A percentile compares a stretch with the other conserved stretches of the same genome.
Conservation (phyloP, 2,329 filamentous ascomycete species). For the Phoma sp. region DNA sequence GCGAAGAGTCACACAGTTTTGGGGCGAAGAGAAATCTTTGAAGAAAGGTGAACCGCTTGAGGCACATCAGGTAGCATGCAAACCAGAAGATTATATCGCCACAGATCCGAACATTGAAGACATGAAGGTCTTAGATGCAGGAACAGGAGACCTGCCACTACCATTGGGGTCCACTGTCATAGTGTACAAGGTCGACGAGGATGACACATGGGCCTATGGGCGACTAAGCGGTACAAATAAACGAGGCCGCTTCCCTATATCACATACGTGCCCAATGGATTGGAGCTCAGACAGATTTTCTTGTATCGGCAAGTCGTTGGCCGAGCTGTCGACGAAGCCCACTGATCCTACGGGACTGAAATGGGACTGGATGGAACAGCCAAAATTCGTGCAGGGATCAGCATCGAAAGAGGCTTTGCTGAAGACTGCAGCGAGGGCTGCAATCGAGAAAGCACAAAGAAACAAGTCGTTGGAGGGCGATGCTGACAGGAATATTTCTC, state of each 20-base stretch:
- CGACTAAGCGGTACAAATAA: neutral
- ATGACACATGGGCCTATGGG: slow-evolving; percentile 6
- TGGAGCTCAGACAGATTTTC: slow-evolving; percentile 9
- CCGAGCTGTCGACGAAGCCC: neutral
- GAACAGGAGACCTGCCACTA: neutral
- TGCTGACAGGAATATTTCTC: neutral
- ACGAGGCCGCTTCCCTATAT: slow-evolving; percentile 2
- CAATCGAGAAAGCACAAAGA: neutral
- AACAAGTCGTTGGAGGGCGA: neutral
- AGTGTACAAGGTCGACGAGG: slow-evolving; percentile 1
- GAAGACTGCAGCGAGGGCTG: neutral
- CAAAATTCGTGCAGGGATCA: neutral
- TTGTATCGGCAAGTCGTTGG: neutral
- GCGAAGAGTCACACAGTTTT: neutral
- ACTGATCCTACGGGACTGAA: neutral
- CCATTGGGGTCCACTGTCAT: neutral
- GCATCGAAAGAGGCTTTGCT: neutral
- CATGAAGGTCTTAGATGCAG: neutral
- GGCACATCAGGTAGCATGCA: neutral
- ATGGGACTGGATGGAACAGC: neutral
- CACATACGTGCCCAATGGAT: slow-evolving; percentile 6
- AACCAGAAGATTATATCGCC: too few species aligned
- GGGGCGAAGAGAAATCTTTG: neutral
- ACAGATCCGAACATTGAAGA: neutral
- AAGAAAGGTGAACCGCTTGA: neutral